Evolutionary conservation across 2,329 filamentous ascomycete species (phyloP).

Genomic region (Penicillium sp.): DNA sequence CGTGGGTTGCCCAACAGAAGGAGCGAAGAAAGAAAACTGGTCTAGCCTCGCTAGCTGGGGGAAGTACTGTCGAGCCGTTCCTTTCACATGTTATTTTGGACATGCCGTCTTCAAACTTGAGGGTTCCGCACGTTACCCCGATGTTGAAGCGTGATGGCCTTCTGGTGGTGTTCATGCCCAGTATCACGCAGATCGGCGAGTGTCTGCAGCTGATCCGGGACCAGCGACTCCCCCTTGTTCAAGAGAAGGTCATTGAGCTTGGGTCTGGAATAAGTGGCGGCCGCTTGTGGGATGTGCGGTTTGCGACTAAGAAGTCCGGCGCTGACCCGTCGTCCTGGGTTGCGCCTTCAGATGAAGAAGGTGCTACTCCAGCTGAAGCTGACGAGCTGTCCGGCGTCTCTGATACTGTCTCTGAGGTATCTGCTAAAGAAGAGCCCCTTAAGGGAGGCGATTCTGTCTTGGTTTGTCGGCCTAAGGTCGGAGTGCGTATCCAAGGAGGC

Average conservation of each 20-base stretch:
- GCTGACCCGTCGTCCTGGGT: conserved; percentile 35
- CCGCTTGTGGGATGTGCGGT: conserved; percentile 47
- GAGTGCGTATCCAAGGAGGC: conserved; percentile 46
- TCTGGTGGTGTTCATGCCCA: conserved; percentile 69
- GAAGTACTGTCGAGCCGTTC: conserved; percentile 51
- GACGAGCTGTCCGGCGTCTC: conserved; percentile 10
- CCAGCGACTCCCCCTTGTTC: conserved; percentile 52
- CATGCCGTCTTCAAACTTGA: conserved; percentile 60
- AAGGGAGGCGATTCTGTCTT: conserved; percentile 40
- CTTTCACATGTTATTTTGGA: conserved; percentile 70
- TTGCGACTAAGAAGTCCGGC: conserved; percentile 38
- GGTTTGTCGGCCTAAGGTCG: conserved; percentile 53
- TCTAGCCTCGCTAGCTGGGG: conserved; percentile 18
- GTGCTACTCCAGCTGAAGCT: conserved; percentile 9
- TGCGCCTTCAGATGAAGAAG: conserved; percentile 18
- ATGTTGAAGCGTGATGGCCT: conserved; percentile 62
- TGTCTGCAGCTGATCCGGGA: conserved; percentile 56
- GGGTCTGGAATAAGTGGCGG: conserved; percentile 47
- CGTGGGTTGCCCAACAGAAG: conserved; percentile 58
- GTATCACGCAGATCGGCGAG: conserved; percentile 70
- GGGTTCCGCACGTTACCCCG: conserved; percentile 44
- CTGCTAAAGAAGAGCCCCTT: conserved; percentile 11
- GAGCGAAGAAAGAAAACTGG: conserved; percentile 31
- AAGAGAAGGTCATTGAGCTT: conserved; percentile 46
- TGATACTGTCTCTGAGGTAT: conserved; percentile 6